A percentile compares a stretch with the other conserved stretches of the same genome.
These are phyloP conservation scores for Iris macrosiphon DNA, from an alignment of 106 monocot species.

Conservation along the genomic window DNA sequence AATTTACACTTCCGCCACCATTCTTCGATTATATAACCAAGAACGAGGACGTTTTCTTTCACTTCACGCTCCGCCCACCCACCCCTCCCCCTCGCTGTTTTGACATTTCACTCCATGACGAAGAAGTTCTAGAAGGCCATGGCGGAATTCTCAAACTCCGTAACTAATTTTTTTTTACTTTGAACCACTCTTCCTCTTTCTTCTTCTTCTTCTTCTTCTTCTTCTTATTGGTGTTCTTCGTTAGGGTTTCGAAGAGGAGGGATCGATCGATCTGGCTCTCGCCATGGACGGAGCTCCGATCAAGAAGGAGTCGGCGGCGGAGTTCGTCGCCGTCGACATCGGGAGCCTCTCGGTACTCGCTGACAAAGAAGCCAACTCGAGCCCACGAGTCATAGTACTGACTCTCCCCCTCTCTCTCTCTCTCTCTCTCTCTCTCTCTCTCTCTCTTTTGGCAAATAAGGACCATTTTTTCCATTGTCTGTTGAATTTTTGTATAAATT, in stretches of 20 bases:
- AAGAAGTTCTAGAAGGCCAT: neutral
- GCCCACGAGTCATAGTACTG: conserved; percentile 3
- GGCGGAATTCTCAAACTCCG: conserved; percentile 6
- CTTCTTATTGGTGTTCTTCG: neutral
- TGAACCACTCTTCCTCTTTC: neutral
- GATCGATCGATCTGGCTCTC: too few species aligned
- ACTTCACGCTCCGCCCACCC: too few species aligned
- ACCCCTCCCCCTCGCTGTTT: too few species aligned
- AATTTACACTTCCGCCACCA: too few species aligned
- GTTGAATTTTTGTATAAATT: too few species aligned
- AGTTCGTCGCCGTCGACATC: conserved; percentile 17
- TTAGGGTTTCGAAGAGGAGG: neutral
- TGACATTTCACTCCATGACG: too few species aligned
- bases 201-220: neutral
- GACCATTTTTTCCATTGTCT: neutral
- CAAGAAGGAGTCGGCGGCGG: neutral
- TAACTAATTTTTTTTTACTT: neutral
- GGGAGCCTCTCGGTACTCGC: neutral
- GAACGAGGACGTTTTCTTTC: too few species aligned
- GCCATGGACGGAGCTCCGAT: neutral
- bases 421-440: too few species aligned
- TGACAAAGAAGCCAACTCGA: conserved; percentile 1
- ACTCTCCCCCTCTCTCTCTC: too few species aligned
- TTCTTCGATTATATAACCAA: too few species aligned
- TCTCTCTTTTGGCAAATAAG: neutral